phyloP scores from a whole-genome alignment of 2,329 filamentous ascomycete genomes.

The Fusarium chaquense region DNA sequence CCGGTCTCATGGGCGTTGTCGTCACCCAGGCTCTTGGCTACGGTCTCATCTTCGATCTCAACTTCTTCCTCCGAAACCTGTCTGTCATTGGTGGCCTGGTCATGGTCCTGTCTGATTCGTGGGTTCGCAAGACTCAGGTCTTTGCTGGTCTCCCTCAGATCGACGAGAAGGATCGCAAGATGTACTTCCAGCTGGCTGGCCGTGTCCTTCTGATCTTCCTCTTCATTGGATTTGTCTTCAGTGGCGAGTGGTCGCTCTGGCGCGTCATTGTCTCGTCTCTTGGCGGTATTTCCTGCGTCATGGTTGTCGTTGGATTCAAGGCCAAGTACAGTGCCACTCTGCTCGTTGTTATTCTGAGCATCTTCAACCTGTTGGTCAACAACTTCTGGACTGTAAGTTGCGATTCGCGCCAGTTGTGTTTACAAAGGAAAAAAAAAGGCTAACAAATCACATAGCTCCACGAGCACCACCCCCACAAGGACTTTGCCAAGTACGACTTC shows the following conservation, averaged over 20 bases:
- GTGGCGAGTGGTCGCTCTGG: slow-evolving; percentile 91
- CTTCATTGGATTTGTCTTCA: slow-evolving; percentile 96
- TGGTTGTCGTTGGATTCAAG: slow-evolving; percentile 99
- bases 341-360: slow-evolving; percentile 91
- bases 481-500: slow-evolving; percentile 99
- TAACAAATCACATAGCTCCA: slow-evolving; percentile 74
- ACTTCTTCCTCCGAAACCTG: slow-evolving; percentile 99
- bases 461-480: slow-evolving; percentile 98
- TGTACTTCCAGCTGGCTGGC: slow-evolving; percentile 99
- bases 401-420: background rate
- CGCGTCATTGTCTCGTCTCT: slow-evolving; percentile 85
- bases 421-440: background rate
- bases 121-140: slow-evolving; percentile 97
- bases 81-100: slow-evolving; percentile 96
- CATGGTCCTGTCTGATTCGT: slow-evolving; percentile 98
- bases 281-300: slow-evolving; percentile 91
- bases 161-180: slow-evolving; percentile 99
- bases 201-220: slow-evolving; percentile 97
- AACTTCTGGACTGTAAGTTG: slow-evolving; percentile 97
- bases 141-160: slow-evolving; percentile 93
- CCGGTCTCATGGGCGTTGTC: slow-evolving; percentile 89
- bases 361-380: slow-evolving; percentile 98
- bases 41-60: slow-evolving; percentile 97
- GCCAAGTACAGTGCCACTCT: slow-evolving; percentile 98
- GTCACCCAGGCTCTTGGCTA: slow-evolving; percentile 95